Conservation (phyloP, 2,329 filamentous ascomycete genomes). For the Beauveria scarabaeidicola region DNA sequence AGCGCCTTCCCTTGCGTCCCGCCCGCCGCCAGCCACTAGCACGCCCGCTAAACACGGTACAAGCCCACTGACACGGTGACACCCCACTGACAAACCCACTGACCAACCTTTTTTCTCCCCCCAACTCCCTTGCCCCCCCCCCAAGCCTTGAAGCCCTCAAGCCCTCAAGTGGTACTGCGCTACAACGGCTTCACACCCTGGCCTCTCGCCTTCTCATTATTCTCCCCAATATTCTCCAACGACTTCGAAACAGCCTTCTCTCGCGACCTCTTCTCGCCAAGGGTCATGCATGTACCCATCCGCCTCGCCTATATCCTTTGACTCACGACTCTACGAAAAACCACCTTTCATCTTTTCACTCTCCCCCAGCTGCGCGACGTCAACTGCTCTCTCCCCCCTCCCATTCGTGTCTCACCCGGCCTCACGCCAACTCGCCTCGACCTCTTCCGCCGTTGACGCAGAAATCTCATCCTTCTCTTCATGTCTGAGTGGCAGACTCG, state of each 20-base stretch:
- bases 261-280: not conserved
- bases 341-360: not conserved
- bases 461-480: not conserved
- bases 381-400: not conserved
- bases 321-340: not conserved
- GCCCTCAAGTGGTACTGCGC: not conserved
- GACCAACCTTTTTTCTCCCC: too few species aligned
- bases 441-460: constrained; percentile 4
- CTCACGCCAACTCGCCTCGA: constrained; percentile 2
- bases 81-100: not conserved
- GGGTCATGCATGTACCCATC: not conserved
- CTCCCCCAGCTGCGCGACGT: not conserved
- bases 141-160: too few species aligned
- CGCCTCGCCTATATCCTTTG: not conserved
- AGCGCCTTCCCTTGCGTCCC: constrained; percentile 1
- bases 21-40: not conserved
- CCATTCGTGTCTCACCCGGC: constrained; percentile 6
- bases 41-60: not conserved
- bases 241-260: not conserved
- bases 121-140: not conserved
- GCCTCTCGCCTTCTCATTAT: not conserved
- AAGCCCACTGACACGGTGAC: not conserved
- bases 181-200: constrained; percentile 5
- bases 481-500: constrained; percentile 1
- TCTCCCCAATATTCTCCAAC: constrained; percentile 1